Base-by-base conservation (phyloP, 2,329 filamentous ascomycete genomes). In the Neonectria magnoliae region DNA sequence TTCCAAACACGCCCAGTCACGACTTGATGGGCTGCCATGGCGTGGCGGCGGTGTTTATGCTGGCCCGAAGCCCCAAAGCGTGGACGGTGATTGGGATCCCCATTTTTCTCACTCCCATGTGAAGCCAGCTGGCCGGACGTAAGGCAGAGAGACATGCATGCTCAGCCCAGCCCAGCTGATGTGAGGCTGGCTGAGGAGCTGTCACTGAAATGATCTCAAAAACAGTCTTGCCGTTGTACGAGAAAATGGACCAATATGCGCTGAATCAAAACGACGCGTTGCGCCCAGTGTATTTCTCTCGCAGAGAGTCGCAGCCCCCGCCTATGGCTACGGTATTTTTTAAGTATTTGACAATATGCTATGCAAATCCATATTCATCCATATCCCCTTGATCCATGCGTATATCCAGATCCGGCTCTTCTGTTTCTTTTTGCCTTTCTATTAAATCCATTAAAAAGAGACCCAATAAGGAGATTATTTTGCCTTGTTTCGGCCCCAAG, bases 381-480 rank as follows among this genome's bases (percentile, higher is more conserved):
- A 25, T 25, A 25, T 25, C 25, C 25, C 25, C 36, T 42, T 20
- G n/a, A 42, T 42, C 38, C 27, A 18, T 29, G 27, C n/a, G 29
- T 31, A 50, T 50, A 33, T 50, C 47, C 47, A n/a, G 29, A 9
- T 18, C 47, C 27, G 45, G 29, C 47, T 7, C n/a, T 50, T 31
- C 47, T 50, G 27, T 50, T 50, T n/a, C 27, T 13, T 10, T 13
- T 10, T 31, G 20, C 27, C 47, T 16, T 18, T 50, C 47, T 50
- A 50, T 50, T 50, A 50, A n/a, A 50, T 50, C 45, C 47, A 50
- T 33, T 33, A 50, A 31, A 27, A 50, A 31, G 4, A 54, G 50
- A 60, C 41, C 33, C 29, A 11, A 13, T 36, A 51, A 60, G 48
- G 50, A 48, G 27, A 60, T 60, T 60, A 60, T 41, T 33, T 29